phyloP scores from a whole-genome alignment of 2,329 filamentous ascomycete species.

The Pseudocercospora macadamiae region DNA sequence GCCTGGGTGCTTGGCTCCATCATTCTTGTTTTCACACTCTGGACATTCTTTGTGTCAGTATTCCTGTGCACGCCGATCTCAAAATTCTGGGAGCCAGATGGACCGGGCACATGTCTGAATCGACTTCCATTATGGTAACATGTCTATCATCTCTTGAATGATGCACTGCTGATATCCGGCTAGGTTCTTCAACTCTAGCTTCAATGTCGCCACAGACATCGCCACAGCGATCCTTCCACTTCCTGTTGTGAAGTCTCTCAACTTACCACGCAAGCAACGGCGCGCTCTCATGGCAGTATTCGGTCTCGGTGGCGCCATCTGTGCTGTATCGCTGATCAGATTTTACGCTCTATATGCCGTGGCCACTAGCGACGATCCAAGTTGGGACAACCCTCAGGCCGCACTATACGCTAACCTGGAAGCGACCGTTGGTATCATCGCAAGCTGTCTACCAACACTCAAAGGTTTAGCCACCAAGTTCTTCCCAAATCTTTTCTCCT shows the following conservation, averaged over 20 bases:
- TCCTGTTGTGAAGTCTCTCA: slow-evolving; percentile 35
- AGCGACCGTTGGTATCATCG: slow-evolving; percentile 33
- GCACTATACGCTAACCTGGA: slow-evolving; percentile 30
- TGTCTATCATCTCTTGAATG: neutral
- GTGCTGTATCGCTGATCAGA: slow-evolving; percentile 29
- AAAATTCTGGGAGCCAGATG: slow-evolving; percentile 32
- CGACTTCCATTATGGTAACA: slow-evolving; percentile 31
- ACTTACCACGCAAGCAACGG: slow-evolving; percentile 33
- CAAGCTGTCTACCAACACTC: slow-evolving; percentile 30
- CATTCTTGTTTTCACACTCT: slow-evolving; percentile 15
- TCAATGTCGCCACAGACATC: slow-evolving; percentile 40
- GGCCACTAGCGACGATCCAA: slow-evolving; percentile 25
- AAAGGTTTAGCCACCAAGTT: slow-evolving; percentile 26
- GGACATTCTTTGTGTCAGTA: slow-evolving; percentile 10
- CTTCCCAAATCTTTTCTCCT: slow-evolving; percentile 23
- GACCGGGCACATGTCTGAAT: slow-evolving; percentile 30
- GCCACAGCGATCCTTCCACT: slow-evolving; percentile 38
- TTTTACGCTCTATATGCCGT: slow-evolving; percentile 30
- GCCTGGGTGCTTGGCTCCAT: neutral
- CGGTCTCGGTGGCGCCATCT: slow-evolving; percentile 35
- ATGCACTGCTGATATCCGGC: neutral
- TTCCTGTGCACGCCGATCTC: slow-evolving; percentile 13
- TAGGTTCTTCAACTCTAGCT: slow-evolving; percentile 33
- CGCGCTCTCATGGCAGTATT: slow-evolving; percentile 36
- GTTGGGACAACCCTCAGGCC: slow-evolving; percentile 31